Evolutionary conservation across 257 asterid species (phyloP).

Genomic region (Scutellaria minor): DNA sequence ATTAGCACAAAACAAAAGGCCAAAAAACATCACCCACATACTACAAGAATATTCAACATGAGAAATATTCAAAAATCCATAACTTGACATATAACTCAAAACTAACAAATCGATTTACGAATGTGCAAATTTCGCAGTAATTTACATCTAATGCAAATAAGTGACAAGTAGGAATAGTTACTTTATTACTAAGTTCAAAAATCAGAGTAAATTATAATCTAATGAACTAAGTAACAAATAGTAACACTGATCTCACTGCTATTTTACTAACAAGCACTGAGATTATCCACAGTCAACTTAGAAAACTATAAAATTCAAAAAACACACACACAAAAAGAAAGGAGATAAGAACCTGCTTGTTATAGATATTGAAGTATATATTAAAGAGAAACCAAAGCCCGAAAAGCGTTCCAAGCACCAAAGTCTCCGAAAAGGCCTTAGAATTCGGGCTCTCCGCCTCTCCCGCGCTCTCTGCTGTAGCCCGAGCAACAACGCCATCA

Average conservation of each 20-base stretch:
- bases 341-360: slow-evolving; percentile 69
- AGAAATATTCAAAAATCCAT: no score
- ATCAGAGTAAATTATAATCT: no score
- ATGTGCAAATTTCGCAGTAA: neutral
- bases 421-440: slow-evolving; percentile 47
- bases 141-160: neutral
- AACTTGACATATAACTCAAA: no score
- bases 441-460: slow-evolving; percentile 55
- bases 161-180: neutral
- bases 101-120: no score
- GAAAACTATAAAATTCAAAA: neutral
- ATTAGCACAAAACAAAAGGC: neutral
- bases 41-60: no score
- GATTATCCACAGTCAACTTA: no score
- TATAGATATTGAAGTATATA: slow-evolving; percentile 90
- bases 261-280: no score
- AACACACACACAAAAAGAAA: neutral
- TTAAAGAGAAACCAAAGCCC: slow-evolving; percentile 78
- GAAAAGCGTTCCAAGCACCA: slow-evolving; percentile 75
- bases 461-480: slow-evolving; percentile 56
- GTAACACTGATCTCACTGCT: no score
- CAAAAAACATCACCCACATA: no score
- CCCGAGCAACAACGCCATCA: slow-evolving; percentile 49
- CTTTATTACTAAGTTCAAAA: no score
- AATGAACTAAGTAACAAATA: no score